phyloP scores from a whole-genome alignment of 2,329 filamentous ascomycete genomes.

The Trichoderma lentiforme region DNA sequence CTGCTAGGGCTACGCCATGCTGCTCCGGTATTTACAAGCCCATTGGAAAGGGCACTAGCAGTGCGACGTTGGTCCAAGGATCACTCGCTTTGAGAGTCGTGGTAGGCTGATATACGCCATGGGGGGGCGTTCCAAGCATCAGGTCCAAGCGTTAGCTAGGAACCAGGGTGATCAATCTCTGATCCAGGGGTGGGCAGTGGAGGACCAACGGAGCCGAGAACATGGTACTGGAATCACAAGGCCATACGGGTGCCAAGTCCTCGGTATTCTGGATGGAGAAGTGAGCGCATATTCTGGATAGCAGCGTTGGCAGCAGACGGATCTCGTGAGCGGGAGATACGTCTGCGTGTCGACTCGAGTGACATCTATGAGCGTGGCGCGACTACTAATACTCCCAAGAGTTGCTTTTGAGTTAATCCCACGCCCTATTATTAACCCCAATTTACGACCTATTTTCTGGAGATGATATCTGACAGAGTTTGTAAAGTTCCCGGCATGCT shows the following conservation, averaged over 20 bases:
- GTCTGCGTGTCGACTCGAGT: background rate
- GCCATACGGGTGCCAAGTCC: background rate
- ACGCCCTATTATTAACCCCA: background rate
- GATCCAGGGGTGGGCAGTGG: background rate
- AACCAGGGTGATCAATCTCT: background rate
- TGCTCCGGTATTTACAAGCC: background rate
- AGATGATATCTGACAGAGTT: conserved; percentile 14
- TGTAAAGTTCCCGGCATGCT: background rate
- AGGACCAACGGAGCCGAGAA: conserved; percentile 3
- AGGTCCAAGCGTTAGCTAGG: background rate
- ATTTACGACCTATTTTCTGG: background rate
- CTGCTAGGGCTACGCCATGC: background rate
- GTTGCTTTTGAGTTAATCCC: background rate
- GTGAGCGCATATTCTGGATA: background rate
- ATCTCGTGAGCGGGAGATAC: background rate
- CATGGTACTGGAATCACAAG: conserved; percentile 1
- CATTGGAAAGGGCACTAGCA: background rate
- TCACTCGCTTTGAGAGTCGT: background rate
- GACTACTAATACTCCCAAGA: background rate
- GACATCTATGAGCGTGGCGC: background rate
- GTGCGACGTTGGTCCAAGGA: background rate
- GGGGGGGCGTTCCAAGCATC: background rate
- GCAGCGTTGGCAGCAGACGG: background rate
- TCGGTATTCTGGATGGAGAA: background rate
- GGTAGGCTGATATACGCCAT: background rate